These are phyloP conservation scores for Elaeis guineensis DNA, from an alignment of 176 grass and related monocot genomes.

Conservation along the genomic window DNA sequence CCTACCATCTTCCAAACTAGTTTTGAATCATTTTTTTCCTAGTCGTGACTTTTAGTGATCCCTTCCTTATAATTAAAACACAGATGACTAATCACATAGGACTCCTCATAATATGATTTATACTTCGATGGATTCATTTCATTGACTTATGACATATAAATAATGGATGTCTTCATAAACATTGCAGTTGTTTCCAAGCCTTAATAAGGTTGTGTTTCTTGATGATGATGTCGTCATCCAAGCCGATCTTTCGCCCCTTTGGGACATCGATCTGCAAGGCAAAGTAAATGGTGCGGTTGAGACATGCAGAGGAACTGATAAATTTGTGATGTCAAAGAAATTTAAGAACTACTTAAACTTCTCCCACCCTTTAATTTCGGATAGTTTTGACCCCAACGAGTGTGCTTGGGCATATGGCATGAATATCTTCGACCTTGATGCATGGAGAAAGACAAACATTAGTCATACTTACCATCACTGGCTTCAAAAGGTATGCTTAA, in stretches of 20 bases:
- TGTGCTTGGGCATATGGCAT: constrained; percentile 21
- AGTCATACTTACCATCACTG: constrained; percentile 10
- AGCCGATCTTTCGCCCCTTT: constrained; percentile 10
- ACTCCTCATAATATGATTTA: no score
- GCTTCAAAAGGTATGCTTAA: constrained; percentile 2
- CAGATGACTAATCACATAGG: no score
- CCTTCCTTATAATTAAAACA: no score
- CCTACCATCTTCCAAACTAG: no score
- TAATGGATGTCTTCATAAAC: no score
- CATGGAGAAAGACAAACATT: constrained; percentile 18
- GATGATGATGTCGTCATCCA: constrained; percentile 18
- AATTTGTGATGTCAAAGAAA: constrained; percentile 18
- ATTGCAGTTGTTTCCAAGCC: constrained; percentile 12
- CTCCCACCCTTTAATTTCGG: constrained; percentile 7
- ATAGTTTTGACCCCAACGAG: constrained; percentile 6
- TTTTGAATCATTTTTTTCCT: no score
- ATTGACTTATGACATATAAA: no score
- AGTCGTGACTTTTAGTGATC: no score
- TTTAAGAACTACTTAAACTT: constrained; percentile 20
- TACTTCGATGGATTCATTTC: no score
- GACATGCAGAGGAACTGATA: constrained; percentile 18
- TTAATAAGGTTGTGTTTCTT: constrained; percentile 6
- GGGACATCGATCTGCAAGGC: constrained; percentile 13
- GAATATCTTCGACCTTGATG: constrained; percentile 15
- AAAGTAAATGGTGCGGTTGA: constrained; percentile 17